These are phyloP conservation scores for Boletus sp. DNA, from an alignment of 1,284 basidiomycete species.

Conservation along the genomic window DNA sequence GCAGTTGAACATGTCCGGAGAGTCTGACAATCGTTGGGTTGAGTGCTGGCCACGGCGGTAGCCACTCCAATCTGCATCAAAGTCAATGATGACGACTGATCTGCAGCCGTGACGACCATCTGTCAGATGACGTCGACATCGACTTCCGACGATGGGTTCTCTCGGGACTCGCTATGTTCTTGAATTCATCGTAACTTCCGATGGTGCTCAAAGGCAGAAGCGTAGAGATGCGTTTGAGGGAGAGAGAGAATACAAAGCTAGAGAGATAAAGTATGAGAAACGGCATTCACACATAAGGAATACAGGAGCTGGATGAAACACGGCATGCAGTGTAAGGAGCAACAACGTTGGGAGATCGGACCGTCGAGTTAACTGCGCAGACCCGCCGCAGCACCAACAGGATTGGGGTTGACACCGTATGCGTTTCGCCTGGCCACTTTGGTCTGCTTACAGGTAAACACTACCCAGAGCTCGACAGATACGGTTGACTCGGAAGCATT, in stretches of 20 bases:
- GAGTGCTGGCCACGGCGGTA: conserved; percentile 3
- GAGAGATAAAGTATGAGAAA: too few relatives aligned
- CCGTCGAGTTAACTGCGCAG: neutral
- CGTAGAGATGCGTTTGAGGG: neutral
- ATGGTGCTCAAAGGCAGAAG: conserved; percentile 15
- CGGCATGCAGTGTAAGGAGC: too few relatives aligned
- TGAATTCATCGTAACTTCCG: conserved; percentile 18
- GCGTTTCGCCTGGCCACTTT: neutral
- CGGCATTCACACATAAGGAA: too few relatives aligned
- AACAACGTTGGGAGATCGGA: neutral
- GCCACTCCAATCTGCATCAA: conserved; percentile 18
- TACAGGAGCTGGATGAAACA: neutral
- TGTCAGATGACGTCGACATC: neutral
- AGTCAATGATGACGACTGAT: conserved; percentile 23
- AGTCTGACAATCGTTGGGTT: conserved; percentile 14
- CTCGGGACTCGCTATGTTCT: conserved; percentile 14
- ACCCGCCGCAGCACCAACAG: neutral
- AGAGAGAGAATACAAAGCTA: neutral
- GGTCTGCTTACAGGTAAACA: neutral
- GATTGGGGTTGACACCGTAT: too few relatives aligned
- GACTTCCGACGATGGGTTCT: neutral
- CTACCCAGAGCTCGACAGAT: too few relatives aligned
- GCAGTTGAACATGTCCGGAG: conserved; percentile 24
- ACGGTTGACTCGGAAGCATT: neutral
- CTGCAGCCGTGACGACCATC: conserved; percentile 20